phyloP scores from a whole-genome alignment of 192 early-diverging fungal genomes.

The Endogone sp. region DNA sequence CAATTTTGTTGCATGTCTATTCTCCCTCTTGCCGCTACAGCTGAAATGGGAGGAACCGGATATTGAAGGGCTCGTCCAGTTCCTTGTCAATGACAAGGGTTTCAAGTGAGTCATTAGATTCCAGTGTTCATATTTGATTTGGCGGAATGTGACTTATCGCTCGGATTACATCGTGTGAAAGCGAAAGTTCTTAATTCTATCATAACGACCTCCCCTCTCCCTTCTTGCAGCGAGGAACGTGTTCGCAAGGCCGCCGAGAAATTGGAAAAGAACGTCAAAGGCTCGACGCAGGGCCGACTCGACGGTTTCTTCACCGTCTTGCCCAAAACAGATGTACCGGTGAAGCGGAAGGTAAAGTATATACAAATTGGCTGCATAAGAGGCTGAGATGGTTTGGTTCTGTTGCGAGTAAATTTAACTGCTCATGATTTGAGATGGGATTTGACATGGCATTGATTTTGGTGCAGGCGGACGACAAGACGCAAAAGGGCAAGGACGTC shows the following conservation, averaged over 20 bases:
- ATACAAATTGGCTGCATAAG: no score
- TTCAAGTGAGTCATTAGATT: conserved; percentile 84
- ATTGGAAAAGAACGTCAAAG: conserved; percentile 68
- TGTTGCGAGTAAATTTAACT: no score
- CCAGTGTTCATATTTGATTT: no score
- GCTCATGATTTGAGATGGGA: no score
- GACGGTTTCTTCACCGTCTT: conserved; percentile 86
- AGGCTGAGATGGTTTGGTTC: no score
- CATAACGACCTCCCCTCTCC: conserved; percentile 1
- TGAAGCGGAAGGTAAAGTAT: conserved; percentile 43
- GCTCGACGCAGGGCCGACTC: conserved; percentile 86
- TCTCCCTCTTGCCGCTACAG: conserved; percentile 18
- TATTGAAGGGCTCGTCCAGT: conserved; percentile 80
- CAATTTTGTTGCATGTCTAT: not conserved
- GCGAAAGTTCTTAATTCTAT: not conserved
- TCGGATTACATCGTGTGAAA: no score
- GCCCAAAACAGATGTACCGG: conserved; percentile 6
- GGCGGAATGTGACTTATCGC: not conserved
- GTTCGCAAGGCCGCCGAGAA: conserved; percentile 79
- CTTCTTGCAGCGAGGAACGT: conserved; percentile 71
- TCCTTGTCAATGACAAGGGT: conserved; percentile 91
- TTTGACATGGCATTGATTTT: not conserved
- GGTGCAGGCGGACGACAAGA: not conserved
- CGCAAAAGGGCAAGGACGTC: conserved; percentile 3
- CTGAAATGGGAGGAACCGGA: conserved; percentile 74